Evolutionary conservation across 106 monocot species (phyloP).

Genomic region (Acorus gramineus): DNA sequence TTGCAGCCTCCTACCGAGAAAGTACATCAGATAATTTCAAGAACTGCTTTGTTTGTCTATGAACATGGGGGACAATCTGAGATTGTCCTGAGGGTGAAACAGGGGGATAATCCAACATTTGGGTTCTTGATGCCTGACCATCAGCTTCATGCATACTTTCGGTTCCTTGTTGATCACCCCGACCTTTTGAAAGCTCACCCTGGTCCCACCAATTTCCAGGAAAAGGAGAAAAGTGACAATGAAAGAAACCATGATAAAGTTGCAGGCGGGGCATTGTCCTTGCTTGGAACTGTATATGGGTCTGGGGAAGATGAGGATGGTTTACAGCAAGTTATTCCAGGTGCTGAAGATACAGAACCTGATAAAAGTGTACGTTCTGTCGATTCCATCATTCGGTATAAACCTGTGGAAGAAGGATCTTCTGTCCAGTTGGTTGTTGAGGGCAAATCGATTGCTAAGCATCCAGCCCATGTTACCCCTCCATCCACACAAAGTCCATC

Average conservation of each 20-base stretch:
- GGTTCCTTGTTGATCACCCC: conserved; percentile 73
- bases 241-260: conserved; percentile 9
- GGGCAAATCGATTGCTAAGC: conserved; percentile 18
- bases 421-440: conserved; percentile 1
- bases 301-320: conserved; percentile 71
- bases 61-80: conserved; percentile 90
- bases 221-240: conserved; percentile 19
- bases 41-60: conserved; percentile 80
- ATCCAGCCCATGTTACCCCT: conserved; percentile 4
- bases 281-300: conserved; percentile 85
- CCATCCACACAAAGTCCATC: conserved; percentile 23
- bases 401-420: conserved; percentile 6
- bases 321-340: conserved; percentile 9
- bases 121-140: conserved; percentile 98
- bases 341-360: conserved; percentile 7
- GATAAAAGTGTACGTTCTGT: not conserved
- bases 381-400: not conserved
- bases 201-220: conserved; percentile 9
- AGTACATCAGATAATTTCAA: conserved; percentile 85
- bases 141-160: conserved; percentile 80
- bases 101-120: conserved; percentile 92
- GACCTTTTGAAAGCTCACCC: conserved; percentile 33
- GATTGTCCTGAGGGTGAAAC: conserved; percentile 89
- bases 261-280: conserved; percentile 70
- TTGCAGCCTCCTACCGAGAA: conserved; percentile 91